Percentiles rank a stretch among this genome's conserved stretches.
Conservation (phyloP, 169 alveolate species). For the Plasmodium adleri region DNA sequence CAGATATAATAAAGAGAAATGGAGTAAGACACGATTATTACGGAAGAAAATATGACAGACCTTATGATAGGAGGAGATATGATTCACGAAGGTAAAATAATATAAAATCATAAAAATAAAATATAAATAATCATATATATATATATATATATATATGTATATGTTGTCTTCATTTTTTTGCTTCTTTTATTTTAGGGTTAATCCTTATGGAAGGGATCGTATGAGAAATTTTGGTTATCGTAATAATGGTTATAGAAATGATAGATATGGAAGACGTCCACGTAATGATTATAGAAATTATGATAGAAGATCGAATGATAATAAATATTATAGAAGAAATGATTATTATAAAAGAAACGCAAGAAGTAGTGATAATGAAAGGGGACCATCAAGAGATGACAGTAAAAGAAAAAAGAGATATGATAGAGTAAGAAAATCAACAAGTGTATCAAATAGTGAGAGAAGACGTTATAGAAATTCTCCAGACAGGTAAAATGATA, state of each 20-base stretch:
- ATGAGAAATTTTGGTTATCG: conserved; percentile 30
- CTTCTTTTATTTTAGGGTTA: conserved; percentile 5
- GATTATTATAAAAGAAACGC: conserved; percentile 46
- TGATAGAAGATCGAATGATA: conserved; percentile 58
- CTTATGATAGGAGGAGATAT: conserved; percentile 61
- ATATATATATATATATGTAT: background rate
- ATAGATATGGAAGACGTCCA: conserved; percentile 40
- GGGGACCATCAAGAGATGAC: conserved; percentile 48
- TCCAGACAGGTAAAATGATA: conserved; percentile 28
- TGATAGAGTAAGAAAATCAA: conserved; percentile 50
- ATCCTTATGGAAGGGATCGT: conserved; percentile 50
- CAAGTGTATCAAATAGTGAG: conserved; percentile 53
- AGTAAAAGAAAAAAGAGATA: conserved; percentile 65
- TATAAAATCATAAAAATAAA: background rate
- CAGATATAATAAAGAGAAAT: conserved; percentile 49
- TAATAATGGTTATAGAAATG: conserved; percentile 30
- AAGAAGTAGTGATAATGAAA: conserved; percentile 51
- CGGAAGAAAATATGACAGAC: conserved; percentile 60
- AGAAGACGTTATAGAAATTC: conserved; percentile 58
- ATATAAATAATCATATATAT: background rate
- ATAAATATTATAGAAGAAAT: conserved; percentile 40
- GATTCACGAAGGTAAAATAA: conserved; percentile 67
- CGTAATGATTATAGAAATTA: conserved; percentile 50
- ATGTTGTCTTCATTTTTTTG: background rate
- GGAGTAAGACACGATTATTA: conserved; percentile 57